These are phyloP conservation scores for Waltergamsia citrina DNA, from an alignment of 2,329 filamentous ascomycete species.

Conservation along the genomic window DNA sequence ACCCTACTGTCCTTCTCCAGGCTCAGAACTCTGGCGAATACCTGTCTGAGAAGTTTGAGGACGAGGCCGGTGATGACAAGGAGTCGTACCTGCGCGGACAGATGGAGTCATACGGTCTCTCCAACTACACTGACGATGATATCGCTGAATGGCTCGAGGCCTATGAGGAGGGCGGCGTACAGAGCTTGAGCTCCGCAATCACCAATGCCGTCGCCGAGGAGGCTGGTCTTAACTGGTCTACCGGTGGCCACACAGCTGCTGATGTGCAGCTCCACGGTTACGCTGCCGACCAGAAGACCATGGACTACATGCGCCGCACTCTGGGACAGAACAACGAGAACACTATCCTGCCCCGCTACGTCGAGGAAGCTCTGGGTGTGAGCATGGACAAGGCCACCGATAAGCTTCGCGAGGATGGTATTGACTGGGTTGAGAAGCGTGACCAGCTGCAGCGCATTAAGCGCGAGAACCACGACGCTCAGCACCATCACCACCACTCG, in stretches of 20 bases:
- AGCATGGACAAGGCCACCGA: constrained; percentile 11
- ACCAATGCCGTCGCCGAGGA: constrained; percentile 6
- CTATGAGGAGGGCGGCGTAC: constrained; percentile 5
- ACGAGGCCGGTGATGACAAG: constrained; percentile 9
- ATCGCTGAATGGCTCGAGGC: constrained; percentile 6
- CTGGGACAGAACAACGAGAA: constrained; percentile 15
- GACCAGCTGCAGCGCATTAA: constrained; percentile 8
- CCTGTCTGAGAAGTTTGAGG: constrained; percentile 6
- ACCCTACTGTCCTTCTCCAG: constrained; percentile 9
- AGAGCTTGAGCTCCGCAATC: constrained; percentile 6
- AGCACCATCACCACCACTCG: constrained; percentile 5
- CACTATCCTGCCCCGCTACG: constrained; percentile 14
- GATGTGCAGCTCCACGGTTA: constrained; percentile 13
- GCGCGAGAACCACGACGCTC: constrained; percentile 5
- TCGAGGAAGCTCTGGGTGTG: constrained; percentile 13
- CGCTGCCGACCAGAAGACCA: constrained; percentile 6
- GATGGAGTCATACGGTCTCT: constrained; percentile 10
- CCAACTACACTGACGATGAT: constrained; percentile 7
- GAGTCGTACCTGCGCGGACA: constrained; percentile 7
- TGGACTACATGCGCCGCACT: constrained; percentile 7
- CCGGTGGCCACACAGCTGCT: constrained; percentile 10
- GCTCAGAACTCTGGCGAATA: constrained; percentile 9
- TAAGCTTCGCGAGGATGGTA: constrained; percentile 11
- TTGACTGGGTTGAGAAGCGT: constrained; percentile 13
- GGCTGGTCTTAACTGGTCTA: constrained; percentile 12